A percentile compares a stretch with the other conserved stretches of the same genome.
Conservation (phyloP, 2,329 filamentous ascomycete species). For the Sporothrix inflata region DNA sequence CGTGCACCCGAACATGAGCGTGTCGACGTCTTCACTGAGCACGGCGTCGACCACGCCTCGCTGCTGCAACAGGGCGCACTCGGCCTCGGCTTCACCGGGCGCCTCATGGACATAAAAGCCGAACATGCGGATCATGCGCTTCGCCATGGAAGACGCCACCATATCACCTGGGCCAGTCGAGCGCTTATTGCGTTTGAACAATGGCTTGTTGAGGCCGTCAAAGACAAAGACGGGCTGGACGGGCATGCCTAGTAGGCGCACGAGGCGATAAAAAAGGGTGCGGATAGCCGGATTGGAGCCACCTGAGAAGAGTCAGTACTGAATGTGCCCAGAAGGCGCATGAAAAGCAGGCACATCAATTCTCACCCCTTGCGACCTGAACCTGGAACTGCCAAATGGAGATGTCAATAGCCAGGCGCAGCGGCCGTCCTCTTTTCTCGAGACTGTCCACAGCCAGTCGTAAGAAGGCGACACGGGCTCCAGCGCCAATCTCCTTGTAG, state of each 20-base stretch:
- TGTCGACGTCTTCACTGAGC: slow-evolving; percentile 94
- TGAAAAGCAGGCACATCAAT: not conserved
- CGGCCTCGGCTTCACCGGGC: slow-evolving; percentile 93
- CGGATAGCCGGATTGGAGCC: slow-evolving; percentile 88
- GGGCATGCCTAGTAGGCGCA: slow-evolving; percentile 55
- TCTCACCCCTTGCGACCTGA: slow-evolving; percentile 72
- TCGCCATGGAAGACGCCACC: slow-evolving; percentile 74
- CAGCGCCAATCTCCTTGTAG: slow-evolving; percentile 84
- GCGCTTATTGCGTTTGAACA: slow-evolving; percentile 84
- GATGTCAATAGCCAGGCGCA: slow-evolving; percentile 89
- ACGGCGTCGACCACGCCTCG: slow-evolving; percentile 89
- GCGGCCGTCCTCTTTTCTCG: slow-evolving; percentile 68
- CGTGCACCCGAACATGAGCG: slow-evolving; percentile 92
- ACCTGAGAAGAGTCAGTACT: slow-evolving; percentile 49
- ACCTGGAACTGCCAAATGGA: slow-evolving; percentile 98
- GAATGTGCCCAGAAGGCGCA: not conserved
- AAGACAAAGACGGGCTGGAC: slow-evolving; percentile 59
- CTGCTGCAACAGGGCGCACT: slow-evolving; percentile 84
- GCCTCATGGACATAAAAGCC: slow-evolving; percentile 84
- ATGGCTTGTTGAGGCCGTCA: slow-evolving; percentile 57
- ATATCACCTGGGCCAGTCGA: slow-evolving; percentile 63
- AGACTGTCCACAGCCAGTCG: slow-evolving; percentile 81
- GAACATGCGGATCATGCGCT: slow-evolving; percentile 81
- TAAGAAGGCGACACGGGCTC: slow-evolving; percentile 76
- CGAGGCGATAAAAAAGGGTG: slow-evolving; percentile 88